Base-by-base conservation (phyloP, 192 early-diverging fungal genomes). In the Mortierella antarctica region DNA sequence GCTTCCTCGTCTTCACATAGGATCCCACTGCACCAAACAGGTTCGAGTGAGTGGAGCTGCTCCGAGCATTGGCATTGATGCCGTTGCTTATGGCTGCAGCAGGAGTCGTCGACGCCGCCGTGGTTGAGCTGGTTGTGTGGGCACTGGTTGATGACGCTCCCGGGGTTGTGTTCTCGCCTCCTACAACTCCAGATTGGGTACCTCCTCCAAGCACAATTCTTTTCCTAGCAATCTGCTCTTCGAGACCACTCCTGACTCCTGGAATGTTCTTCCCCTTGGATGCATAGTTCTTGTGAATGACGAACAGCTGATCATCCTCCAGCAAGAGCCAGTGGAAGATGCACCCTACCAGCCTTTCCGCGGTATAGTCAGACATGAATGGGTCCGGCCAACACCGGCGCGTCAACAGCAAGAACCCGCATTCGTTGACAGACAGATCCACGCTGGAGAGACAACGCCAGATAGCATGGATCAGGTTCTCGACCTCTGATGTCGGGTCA, bases 321-420 rank as follows among this genome's bases (percentile, higher is more conserved):
- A 82, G 47, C 31, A 84, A 72, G 7, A 83, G 56, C 89, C 89
- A 90, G 21, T 76, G 66, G 39, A 90, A 75, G 10, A 88, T 66
- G 18, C 84, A 70, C 40, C 82, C 70, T 12, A 88, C 56, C 7
- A 90, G 57, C 46, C 87, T 62, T 54, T 90, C 85, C 2, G 67
- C 63, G 40, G 86, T 86, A 60, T 88, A 87, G 46, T 66, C 67
- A 2, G 89, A 88, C 74, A 87, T 85, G 70, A 88, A 88, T 21
- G 87, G 85, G 65, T 88, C 89, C 12, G 89, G 89, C 86, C 87
- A 90, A 44, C 87, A 87, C 20, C 86, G 73, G 44, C 85, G 60
- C 2, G 84, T 82, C 20, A 90, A 65, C 1, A 90, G 23, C 46
- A 90, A 59, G 47, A 88, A 72, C 6, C 87, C 89, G 57, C 85